These are phyloP conservation scores for Dendrobium huoshanense DNA, from an alignment of 106 monocot species.

Conservation along the genomic window DNA sequence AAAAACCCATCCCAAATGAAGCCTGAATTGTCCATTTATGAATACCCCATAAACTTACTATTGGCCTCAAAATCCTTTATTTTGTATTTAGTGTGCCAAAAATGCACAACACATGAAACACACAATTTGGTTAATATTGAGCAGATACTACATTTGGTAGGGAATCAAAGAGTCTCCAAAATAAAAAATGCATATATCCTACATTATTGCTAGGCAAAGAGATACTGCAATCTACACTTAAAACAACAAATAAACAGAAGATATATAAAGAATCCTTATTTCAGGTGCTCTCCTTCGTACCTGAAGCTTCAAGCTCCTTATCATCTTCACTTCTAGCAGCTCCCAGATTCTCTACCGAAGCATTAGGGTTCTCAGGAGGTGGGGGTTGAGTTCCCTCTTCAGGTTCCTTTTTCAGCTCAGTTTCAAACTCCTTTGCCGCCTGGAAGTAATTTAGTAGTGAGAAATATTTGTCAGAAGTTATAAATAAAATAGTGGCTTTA, in stretches of 20 bases:
- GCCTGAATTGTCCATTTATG: too few relatives aligned
- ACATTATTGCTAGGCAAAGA: neutral
- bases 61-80: neutral
- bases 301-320: slow-evolving; percentile 41
- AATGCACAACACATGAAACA: neutral
- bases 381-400: slow-evolving; percentile 17
- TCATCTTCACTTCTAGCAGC: slow-evolving; percentile 21
- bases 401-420: slow-evolving; percentile 61
- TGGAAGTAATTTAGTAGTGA: slow-evolving; percentile 10
- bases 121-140: neutral
- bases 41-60: neutral
- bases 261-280: neutral
- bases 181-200: neutral
- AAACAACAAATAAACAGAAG: too few relatives aligned
- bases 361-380: slow-evolving; percentile 3
- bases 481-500: neutral
- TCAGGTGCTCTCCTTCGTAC: slow-evolving; percentile 40
- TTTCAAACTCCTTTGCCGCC: slow-evolving; percentile 96
- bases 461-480: too few relatives aligned
- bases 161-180: neutral
- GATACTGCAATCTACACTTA: neutral
- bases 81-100: neutral
- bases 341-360: slow-evolving; percentile 17
- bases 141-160: neutral
- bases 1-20: too few relatives aligned